Conservation (phyloP, 345 rosid species). For the Corchorus olitorius region DNA sequence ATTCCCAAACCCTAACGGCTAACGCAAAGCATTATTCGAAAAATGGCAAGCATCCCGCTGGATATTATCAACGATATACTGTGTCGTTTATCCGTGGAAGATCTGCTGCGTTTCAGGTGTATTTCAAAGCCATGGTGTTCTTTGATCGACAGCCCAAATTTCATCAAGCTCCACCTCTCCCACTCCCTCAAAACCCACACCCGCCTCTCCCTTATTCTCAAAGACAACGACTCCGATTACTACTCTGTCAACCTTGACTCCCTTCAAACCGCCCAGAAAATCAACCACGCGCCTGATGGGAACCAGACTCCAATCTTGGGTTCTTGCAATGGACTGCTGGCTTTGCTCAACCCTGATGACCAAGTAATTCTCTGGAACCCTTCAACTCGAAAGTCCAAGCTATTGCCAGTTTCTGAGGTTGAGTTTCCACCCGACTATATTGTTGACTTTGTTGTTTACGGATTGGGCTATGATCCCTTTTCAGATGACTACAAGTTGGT, state of each 20-base stretch:
- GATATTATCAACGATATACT: conserved; percentile 18
- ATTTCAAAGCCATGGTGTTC: conserved; percentile 29
- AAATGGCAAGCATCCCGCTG: neutral
- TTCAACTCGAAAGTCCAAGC: conserved; percentile 30
- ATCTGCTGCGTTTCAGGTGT: conserved; percentile 42
- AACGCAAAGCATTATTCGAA: neutral
- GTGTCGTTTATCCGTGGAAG: conserved; percentile 27
- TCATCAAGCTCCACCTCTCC: conserved; percentile 17
- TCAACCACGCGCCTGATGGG: conserved; percentile 34
- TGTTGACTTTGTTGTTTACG: conserved; percentile 23
- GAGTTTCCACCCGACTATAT: neutral
- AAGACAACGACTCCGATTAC: conserved; percentile 16
- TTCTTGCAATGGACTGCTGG: conserved; percentile 45
- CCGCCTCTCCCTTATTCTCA: conserved; percentile 21
- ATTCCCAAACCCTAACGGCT: neutral
- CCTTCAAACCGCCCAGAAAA: conserved; percentile 2
- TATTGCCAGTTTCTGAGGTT: neutral
- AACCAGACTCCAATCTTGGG: conserved; percentile 40
- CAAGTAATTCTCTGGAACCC: conserved; percentile 41
- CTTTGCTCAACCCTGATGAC: conserved; percentile 34
- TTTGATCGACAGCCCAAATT: conserved; percentile 33
- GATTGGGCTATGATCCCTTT: conserved; percentile 44
- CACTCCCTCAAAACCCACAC: conserved; percentile 2
- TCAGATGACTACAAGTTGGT: conserved; percentile 37
- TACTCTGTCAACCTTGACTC: conserved; percentile 32